Evolutionary conservation across 768 basidiomycete genomes (phyloP), one percentile per base, ranked within the genome.

Genomic region (Mycena floridula): DNA sequence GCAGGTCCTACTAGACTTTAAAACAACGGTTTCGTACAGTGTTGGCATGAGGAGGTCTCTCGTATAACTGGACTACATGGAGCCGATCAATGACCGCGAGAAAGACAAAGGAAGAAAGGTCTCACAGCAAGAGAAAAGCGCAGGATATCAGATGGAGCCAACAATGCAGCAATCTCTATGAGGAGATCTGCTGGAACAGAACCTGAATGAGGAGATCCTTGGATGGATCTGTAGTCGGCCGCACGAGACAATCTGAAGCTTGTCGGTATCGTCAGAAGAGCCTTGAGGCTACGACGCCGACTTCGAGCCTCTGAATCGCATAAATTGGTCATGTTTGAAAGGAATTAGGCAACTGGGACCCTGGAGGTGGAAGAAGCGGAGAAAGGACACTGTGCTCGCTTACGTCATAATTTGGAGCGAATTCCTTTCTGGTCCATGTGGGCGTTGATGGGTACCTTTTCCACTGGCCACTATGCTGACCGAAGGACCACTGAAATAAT

Each of bases 1-100:
- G 47, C 72, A 74, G 48, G 66, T 59, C 18, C 55, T 53, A 46
- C 66, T 70, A 5, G 73, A 74, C 41, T 67, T 68, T 25, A 75
- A 63, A 21, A 66, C 59, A 15, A 77, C 64, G 2, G 67, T 68
- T 5, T 67, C 60, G 51, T 77, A 77, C 0, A 77, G 58, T 21
- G 62, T 61, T 3, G 72, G 71, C 18, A 48, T 24, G 25, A 57
- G 44, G 7, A 57, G 49, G 6, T 20, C 23, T 12, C 49, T 41
- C 25, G 45, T 43, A 22, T 39, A 26, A 21, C 23, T 44, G 22
- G 46, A 51, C 50, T 51, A 35, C 24, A 16, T 3, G 28, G 15
- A 20, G 12, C 15, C n/a, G n/a, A n/a, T n/a, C n/a, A n/a, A n/a
- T n/a, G n/a, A n/a, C n/a, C n/a, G n/a, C n/a, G n/a, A n/a, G n/a